Evolutionary conservation across 345 rosid genomes (phyloP).

Genomic region (Hibiscus trionum): DNA sequence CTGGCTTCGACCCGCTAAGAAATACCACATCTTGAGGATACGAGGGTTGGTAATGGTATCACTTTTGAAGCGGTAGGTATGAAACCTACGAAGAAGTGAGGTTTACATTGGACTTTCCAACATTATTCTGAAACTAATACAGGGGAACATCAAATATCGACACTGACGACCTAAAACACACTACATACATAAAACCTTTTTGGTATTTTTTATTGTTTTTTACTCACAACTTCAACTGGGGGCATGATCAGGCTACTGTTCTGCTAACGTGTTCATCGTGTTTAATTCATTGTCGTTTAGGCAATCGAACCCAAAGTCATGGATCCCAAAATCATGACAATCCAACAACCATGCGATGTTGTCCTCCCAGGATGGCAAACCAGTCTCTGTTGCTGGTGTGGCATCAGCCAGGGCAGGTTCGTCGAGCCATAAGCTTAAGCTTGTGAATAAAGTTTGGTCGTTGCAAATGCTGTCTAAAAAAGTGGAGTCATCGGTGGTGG

Average conservation of each 20-base stretch:
- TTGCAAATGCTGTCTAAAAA: conserved; percentile 38
- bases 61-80: conserved; percentile 31
- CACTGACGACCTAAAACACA: not conserved
- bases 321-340: conserved; percentile 83
- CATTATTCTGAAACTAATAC: conserved; percentile 3
- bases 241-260: conserved; percentile 8
- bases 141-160: not conserved
- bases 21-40: conserved; percentile 2
- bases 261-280: conserved; percentile 9
- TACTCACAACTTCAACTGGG: not conserved
- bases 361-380: conserved; percentile 42
- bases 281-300: conserved; percentile 28
- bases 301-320: conserved; percentile 69
- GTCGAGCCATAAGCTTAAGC: conserved; percentile 65
- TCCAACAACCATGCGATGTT: conserved; percentile 47
- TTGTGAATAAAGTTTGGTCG: conserved; percentile 47
- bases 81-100: conserved; percentile 30
- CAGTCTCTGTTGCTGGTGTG: not conserved
- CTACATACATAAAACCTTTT: conserved; percentile 6
- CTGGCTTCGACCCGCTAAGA: not conserved
- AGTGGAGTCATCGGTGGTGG: conserved; percentile 14
- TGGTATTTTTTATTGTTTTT: not conserved
- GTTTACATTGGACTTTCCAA: conserved; percentile 27
- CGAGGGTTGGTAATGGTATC: conserved; percentile 24
- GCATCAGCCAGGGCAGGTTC: conserved; percentile 35